Evolutionary conservation across 2,329 filamentous ascomycete species (phyloP).

Genomic region (Claviceps quebecensis): DNA sequence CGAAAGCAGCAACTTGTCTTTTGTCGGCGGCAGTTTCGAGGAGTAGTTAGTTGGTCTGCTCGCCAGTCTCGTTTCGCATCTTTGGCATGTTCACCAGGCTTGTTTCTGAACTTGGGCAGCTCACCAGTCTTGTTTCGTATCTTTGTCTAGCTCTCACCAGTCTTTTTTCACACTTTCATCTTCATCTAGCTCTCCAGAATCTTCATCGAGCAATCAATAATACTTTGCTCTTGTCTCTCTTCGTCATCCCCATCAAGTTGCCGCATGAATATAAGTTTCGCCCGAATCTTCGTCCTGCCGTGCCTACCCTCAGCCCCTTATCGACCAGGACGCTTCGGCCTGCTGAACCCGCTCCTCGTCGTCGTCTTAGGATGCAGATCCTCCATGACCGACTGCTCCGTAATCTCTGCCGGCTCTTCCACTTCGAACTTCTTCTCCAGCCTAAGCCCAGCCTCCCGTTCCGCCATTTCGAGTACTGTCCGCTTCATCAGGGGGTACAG

Average conservation of each 20-base stretch:
- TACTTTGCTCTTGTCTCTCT: not conserved
- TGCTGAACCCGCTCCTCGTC: conserved; percentile 54
- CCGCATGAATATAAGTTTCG: not conserved
- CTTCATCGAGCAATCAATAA: no score
- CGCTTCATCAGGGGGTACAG: conserved; percentile 62
- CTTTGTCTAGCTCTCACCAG: not conserved
- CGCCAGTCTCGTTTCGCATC: not conserved
- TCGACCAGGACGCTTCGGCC: conserved; percentile 67
- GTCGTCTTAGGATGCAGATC: conserved; percentile 57
- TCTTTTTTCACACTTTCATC: not conserved
- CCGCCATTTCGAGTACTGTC: conserved; percentile 51
- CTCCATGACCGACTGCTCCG: conserved; percentile 46
- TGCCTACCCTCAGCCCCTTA: conserved; percentile 14
- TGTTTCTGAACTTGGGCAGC: not conserved
- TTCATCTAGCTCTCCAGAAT: not conserved
- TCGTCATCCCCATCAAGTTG: not conserved
- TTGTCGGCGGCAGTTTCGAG: conserved; percentile 51
- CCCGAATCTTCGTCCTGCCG: not conserved
- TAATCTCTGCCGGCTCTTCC: conserved; percentile 56
- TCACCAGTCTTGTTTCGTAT: not conserved
- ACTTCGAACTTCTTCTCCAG: conserved; percentile 59
- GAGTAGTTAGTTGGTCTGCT: conserved; percentile 30
- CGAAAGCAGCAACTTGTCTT: conserved; percentile 48
- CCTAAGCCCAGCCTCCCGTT: conserved; percentile 48
- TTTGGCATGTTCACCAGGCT: not conserved